Evolutionary conservation across 139 green algal genomes (phyloP).

Genomic region (Chlorella sp.): DNA sequence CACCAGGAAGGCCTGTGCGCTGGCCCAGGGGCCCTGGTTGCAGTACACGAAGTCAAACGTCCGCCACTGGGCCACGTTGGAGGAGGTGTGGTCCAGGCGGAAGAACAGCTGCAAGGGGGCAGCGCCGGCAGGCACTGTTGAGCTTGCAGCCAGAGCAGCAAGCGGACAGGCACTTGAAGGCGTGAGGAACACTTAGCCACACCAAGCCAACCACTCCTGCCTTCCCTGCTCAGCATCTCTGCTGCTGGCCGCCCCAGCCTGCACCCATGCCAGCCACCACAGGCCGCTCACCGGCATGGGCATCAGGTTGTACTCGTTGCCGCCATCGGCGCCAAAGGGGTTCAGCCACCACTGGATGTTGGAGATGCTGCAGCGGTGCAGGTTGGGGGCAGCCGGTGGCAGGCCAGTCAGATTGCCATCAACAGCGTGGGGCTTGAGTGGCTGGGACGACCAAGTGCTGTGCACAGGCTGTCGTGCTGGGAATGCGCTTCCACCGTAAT

Average conservation of each 20-base stretch:
- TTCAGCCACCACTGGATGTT: constrained; percentile 45
- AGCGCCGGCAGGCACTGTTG: too few species aligned
- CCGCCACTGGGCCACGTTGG: constrained; percentile 30
- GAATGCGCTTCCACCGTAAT: too few species aligned
- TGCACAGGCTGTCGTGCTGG: too few species aligned
- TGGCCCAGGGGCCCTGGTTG: constrained; percentile 22
- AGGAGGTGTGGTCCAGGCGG: constrained; percentile 32
- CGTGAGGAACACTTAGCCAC: too few species aligned
- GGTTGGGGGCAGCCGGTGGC: background rate
- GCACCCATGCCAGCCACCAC: too few species aligned
- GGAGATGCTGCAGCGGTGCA: constrained; percentile 11
- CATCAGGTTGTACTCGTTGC: constrained; percentile 39
- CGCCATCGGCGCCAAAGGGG: background rate
- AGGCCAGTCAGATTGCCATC: background rate
- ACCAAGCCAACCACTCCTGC: too few species aligned
- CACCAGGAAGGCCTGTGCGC: background rate
- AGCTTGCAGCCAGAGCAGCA: too few species aligned
- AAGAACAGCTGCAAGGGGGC: constrained; percentile 14
- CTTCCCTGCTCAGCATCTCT: too few species aligned
- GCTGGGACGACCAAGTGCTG: background rate
- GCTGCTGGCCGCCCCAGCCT: background rate
- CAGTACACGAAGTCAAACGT: constrained; percentile 48
- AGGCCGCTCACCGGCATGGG: constrained; percentile 2
- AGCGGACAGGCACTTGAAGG: too few species aligned
- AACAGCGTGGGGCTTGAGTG: too few species aligned